phyloP scores from a whole-genome alignment of 2,329 filamentous ascomycete genomes.

The Fonsecaea multimorphosa region DNA sequence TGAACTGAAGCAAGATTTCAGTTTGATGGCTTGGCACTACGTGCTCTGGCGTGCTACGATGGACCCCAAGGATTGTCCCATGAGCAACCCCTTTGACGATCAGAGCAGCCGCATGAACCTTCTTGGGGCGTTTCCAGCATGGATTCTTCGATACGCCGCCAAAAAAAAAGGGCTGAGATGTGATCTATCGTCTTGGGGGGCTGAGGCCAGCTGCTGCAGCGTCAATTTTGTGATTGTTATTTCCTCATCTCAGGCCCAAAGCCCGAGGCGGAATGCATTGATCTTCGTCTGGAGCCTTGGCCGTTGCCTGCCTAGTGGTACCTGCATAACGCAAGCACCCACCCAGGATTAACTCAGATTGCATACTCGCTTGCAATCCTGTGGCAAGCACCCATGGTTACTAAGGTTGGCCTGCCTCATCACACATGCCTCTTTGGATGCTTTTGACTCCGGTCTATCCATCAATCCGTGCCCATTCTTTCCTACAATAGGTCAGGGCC shows the following conservation, averaged over 20 bases:
- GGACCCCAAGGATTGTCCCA: neutral
- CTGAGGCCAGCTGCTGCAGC: no score
- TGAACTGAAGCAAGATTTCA: neutral
- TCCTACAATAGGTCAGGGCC: neutral
- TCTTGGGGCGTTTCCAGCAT: neutral
- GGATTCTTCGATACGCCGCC: neutral
- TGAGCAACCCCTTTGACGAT: neutral
- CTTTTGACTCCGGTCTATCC: neutral
- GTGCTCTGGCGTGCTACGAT: neutral
- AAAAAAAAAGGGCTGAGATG: neutral
- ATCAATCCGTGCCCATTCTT: neutral
- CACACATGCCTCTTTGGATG: neutral
- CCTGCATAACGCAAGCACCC: neutral
- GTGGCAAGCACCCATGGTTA: neutral
- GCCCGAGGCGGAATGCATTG: neutral
- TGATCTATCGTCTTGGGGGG: neutral
- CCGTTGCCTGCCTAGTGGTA: neutral
- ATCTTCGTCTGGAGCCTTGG: neutral
- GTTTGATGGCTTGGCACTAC: neutral
- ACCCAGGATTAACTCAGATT: constrained; percentile 3
- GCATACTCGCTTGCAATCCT: neutral
- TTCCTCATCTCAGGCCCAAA: neutral
- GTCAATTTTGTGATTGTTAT: neutral
- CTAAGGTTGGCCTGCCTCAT: neutral
- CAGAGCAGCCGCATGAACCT: neutral